Conservation (phyloP, 805 yeast genomes). For the Candida boleticola region DNA sequence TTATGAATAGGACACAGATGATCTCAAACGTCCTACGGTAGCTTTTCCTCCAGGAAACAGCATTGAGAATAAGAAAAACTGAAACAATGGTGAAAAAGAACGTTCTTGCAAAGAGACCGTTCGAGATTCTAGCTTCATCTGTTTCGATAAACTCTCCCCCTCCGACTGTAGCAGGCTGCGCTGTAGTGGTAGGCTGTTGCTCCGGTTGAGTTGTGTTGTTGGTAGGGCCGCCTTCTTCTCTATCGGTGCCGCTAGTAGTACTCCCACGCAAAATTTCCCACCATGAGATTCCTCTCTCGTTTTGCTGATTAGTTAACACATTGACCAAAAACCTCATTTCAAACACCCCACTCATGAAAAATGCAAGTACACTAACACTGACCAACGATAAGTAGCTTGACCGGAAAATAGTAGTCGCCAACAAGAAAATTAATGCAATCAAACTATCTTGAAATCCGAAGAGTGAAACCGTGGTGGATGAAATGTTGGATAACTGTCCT, state of each 20-base stretch:
- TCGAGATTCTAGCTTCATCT: constrained; percentile 22
- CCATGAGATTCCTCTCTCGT: constrained; percentile 65
- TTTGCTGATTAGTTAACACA: constrained; percentile 67
- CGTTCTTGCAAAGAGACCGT: constrained; percentile 25
- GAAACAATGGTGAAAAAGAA: constrained; percentile 25
- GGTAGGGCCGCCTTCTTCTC: not conserved
- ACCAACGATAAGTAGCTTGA: constrained; percentile 65
- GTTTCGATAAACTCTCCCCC: constrained; percentile 8
- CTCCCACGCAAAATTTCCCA: constrained; percentile 63
- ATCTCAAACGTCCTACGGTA: constrained; percentile 60
- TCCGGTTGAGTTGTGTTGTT: constrained; percentile 7
- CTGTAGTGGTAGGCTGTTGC: constrained; percentile 10
- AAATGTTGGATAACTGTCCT: constrained; percentile 70
- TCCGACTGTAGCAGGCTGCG: not conserved
- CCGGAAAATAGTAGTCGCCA: constrained; percentile 53
- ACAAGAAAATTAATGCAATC: constrained; percentile 57
- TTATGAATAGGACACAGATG: constrained; percentile 46
- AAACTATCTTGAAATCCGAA: constrained; percentile 73
- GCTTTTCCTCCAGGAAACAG: constrained; percentile 60
- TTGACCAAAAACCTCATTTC: constrained; percentile 72
- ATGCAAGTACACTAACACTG: constrained; percentile 66
- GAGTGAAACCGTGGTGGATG: constrained; percentile 53
- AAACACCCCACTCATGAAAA: constrained; percentile 68
- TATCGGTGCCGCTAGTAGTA: not conserved
- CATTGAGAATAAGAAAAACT: constrained; percentile 55